Percentiles rank a stretch among this genome's conserved stretches.
These are phyloP conservation scores for Sphaerulina vaccinii DNA, from an alignment of 2,329 filamentous ascomycete species.

Conservation along the genomic window DNA sequence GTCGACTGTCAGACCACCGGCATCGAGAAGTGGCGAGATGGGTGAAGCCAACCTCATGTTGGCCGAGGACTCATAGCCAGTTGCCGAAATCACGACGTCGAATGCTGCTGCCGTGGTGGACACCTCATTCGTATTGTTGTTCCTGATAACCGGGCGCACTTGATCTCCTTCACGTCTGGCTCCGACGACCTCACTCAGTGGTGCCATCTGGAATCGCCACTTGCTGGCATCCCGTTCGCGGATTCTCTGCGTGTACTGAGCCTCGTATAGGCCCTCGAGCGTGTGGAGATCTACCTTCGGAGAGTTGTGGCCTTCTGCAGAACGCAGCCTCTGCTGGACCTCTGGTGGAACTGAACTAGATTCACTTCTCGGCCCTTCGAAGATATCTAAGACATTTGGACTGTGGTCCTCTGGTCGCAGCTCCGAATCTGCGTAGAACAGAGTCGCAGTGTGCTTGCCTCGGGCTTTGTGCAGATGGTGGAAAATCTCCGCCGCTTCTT, in stretches of 20 bases:
- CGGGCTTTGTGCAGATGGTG: slow-evolving; percentile 24
- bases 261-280: slow-evolving; percentile 27
- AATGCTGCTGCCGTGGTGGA: slow-evolving; percentile 13
- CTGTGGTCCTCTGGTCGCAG: slow-evolving; percentile 27
- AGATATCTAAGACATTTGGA: slow-evolving; percentile 23
- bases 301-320: slow-evolving; percentile 6
- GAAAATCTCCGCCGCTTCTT: slow-evolving; percentile 30
- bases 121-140: slow-evolving; percentile 21
- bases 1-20: slow-evolving; percentile 21
- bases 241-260: slow-evolving; percentile 29
- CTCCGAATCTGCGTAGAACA: slow-evolving; percentile 27
- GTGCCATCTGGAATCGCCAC: slow-evolving; percentile 26
- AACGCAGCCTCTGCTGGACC: slow-evolving; percentile 19
- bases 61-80: slow-evolving; percentile 21
- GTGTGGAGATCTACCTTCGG: slow-evolving; percentile 26
- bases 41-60: slow-evolving; percentile 19
- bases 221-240: slow-evolving; percentile 19
- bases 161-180: slow-evolving; percentile 13
- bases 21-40: slow-evolving; percentile 21
- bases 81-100: slow-evolving; percentile 27
- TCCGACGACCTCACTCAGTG: slow-evolving; percentile 20
- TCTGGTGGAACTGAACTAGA: slow-evolving; percentile 23
- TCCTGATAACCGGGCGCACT: slow-evolving; percentile 18
- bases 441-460: slow-evolving; percentile 24
- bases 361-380: slow-evolving; percentile 10